Base-by-base conservation (phyloP, 805 yeast genomes). In the Maudiozyma turicensis region DNA sequence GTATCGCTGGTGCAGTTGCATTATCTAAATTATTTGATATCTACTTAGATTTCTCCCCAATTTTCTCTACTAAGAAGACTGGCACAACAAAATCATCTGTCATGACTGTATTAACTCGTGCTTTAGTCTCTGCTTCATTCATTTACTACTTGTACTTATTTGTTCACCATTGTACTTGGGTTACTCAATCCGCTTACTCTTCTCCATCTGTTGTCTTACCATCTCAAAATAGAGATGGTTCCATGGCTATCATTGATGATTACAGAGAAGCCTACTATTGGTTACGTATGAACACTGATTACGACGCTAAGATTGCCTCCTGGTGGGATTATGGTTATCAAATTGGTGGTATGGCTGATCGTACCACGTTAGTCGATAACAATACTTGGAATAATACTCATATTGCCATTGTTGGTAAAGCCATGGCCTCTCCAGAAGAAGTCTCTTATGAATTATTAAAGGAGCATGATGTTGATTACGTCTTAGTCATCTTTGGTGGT, bases 321-420 rank as follows among this genome's bases (percentile, higher is more conserved):
- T 93, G 99, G 99, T 93, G 99, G 99, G 99, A 95, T 73, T 95
- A 95, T 64, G 99, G 99, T 48, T 93, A 93, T 70, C 99, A 93
- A 73, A 93, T 93, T 61, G 99, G 99, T 59, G 99, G 99, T 54
- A 93, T 93, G 98, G 99, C 99, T 43, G 99, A 93, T 70, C 81
- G 99, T 64, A 91, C 98, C 55, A 93, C 99, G 6, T 75, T 93
- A 58, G 99, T 95, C 39, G 99, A 93, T 69, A 93, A 93, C 77
- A 93, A 93, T 72, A 93, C 99, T 9, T 93, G 99, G 99, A 93
- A 93, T 68, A 93, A 93, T 73, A 93, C 99, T 3, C 99, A 93
- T 67, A 95, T 93, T 69, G 99, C 99, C 57, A 89, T 96, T 13
- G 99, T 93, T 48, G 99, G 99, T 60, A 89, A 89, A 68, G 98